Evolutionary conservation across 495 filamentous ascomycete genomes (phyloP).

Genomic region (Hyaloscypha hepaticicola): DNA sequence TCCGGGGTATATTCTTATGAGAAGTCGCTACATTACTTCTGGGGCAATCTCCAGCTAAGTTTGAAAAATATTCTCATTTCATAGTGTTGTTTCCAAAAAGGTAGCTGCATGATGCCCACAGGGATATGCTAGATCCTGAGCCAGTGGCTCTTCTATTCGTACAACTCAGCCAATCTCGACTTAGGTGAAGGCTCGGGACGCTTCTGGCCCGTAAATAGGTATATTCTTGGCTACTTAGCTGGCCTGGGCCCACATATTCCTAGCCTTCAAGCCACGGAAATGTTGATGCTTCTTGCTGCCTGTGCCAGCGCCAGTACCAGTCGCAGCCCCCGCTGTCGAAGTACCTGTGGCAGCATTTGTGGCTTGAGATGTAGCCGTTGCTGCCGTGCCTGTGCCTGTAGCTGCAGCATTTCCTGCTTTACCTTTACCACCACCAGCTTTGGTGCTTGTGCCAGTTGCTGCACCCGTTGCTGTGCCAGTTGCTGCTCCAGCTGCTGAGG

Average conservation of each 20-base stretch:
- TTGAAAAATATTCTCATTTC: background rate
- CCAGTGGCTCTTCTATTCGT: background rate
- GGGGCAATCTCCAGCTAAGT: background rate
- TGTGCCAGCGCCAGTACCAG: background rate
- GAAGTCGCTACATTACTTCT: background rate
- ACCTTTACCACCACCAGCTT: background rate
- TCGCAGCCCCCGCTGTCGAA: background rate
- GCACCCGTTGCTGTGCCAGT: background rate
- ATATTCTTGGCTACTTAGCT: background rate
- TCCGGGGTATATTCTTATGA: background rate
- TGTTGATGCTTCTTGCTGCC: background rate
- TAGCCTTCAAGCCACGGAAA: background rate
- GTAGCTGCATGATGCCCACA: background rate
- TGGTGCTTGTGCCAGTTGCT: background rate
- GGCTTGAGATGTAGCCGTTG: background rate
- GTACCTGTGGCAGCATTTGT: background rate
- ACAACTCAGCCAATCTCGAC: background rate
- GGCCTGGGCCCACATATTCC: background rate
- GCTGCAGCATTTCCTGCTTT: background rate
- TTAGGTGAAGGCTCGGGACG: background rate
- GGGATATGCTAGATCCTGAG: background rate
- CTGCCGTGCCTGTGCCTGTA: background rate
- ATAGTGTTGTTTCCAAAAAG: background rate
- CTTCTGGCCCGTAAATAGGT: background rate
- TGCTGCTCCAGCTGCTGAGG: background rate